Conservation (phyloP, 2,329 filamentous ascomycete species). For the Trichophyton verrucosum region DNA sequence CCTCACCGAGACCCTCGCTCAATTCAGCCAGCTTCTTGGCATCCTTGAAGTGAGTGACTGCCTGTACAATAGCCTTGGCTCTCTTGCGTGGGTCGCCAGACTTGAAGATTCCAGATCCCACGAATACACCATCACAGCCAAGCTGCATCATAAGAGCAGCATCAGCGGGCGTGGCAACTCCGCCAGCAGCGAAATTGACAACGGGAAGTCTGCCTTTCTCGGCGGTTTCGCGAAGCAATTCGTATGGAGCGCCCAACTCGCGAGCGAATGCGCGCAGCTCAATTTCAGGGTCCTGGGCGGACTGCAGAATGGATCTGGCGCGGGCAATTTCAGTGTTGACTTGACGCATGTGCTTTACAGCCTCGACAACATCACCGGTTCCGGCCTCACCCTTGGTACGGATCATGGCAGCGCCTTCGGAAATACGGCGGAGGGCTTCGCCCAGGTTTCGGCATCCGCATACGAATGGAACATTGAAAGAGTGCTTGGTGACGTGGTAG, state of each 20-base stretch:
- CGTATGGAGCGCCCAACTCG: constrained; percentile 65
- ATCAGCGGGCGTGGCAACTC: constrained; percentile 96
- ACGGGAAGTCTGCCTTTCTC: constrained; percentile 80
- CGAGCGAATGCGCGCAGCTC: constrained; percentile 70
- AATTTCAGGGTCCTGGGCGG: constrained; percentile 42
- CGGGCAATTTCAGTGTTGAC: constrained; percentile 70
- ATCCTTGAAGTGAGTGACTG: constrained; percentile 82
- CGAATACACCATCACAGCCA: constrained; percentile 94
- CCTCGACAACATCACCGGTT: constrained; percentile 93
- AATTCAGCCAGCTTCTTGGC: constrained; percentile 75
- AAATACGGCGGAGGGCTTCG: constrained; percentile 80
- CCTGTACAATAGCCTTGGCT: constrained; percentile 87
- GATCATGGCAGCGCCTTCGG: constrained; percentile 96
- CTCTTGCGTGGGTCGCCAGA: constrained; percentile 79
- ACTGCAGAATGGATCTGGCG: constrained; percentile 45
- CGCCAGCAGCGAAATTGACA: constrained; percentile 96
- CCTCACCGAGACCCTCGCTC: constrained; percentile 81
- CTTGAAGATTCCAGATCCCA: constrained; percentile 96
- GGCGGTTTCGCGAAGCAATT: constrained; percentile 73
- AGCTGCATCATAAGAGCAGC: constrained; percentile 99
- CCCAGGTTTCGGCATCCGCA: constrained; percentile 91
- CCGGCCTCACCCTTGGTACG: constrained; percentile 97
- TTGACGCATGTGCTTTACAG: constrained; percentile 88
- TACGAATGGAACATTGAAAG: constrained; percentile 78
- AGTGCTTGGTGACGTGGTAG: constrained; percentile 82